Base-by-base conservation (phyloP, 2,329 filamentous ascomycete species). In the Fusarium albidum region DNA sequence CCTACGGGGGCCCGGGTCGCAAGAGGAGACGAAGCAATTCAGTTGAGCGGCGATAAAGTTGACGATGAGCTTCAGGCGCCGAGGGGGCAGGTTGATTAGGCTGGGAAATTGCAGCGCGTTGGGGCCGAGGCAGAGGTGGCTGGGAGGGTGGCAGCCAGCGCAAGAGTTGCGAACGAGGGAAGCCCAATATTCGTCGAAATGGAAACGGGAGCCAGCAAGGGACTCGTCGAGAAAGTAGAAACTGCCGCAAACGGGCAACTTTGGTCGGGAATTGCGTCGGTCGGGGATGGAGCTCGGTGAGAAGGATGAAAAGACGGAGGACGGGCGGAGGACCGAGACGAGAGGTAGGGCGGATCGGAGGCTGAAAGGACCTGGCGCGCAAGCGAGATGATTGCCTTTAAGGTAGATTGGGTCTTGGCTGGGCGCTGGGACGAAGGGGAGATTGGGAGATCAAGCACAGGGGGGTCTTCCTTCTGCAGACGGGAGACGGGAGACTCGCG, bases 361-460 rank as follows among this genome's bases (percentile, higher is more conserved):
- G 76, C 77, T 78, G 74, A 77, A 71, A 71, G 71, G 71, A 70
- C 70, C 70, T 72, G 73, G 73, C 73, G 73, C 72, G 72, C 76
- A 80, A 81, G 78, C 78, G 79, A 81, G 70, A 81, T 81, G 78
- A 79, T 75, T 76, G 73, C 73, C 73, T 73, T 71, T 71, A 71
- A 72, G 71, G 73, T 73, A 73, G 64, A 62, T 73, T 74, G 69
- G 72, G 69, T 55, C 56, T 63, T 64, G 70, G 65, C 66, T 66
- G 68, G 39, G 63, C 57, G 68, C 68, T 66, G 71, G 45, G 66
- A 69, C 66, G 64, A 65, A 68, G 66, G 62, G 64, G 65, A 61
- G 59, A 67, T 63, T 65, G 65, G 59, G 59, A 52, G 43, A 61
- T 55, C 52, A 58, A 55, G 45, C 45, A 52, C 57, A 64, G 55